Conservation (phyloP, 2,329 filamentous ascomycete genomes). For the Nigrospora osmanthi region DNA sequence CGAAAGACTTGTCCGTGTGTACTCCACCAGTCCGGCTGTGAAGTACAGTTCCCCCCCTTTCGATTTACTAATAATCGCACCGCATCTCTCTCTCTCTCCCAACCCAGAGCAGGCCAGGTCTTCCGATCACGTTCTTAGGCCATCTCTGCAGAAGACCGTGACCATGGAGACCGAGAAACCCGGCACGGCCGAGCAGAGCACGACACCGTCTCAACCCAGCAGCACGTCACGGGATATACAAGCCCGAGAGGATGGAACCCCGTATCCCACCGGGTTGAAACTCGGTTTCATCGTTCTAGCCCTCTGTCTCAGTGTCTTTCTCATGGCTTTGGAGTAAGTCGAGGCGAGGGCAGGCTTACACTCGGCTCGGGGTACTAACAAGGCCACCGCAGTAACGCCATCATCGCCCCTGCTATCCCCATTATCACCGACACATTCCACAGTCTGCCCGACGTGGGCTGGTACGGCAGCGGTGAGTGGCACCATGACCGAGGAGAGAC, state of each 20-base stretch:
- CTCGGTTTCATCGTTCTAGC: constrained; percentile 32
- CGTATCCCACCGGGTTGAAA: constrained; percentile 27
- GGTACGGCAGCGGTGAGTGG: constrained; percentile 31
- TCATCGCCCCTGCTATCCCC: constrained; percentile 32
- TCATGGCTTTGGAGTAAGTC: constrained; percentile 32
- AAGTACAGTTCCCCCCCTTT: too few species aligned
- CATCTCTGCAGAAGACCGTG: too few species aligned
- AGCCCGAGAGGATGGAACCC: constrained; percentile 28
- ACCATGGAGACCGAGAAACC: too few species aligned
- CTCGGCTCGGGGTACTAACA: constrained; percentile 6
- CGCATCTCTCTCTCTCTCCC: too few species aligned
- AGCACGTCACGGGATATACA: constrained; percentile 12
- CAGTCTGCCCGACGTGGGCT: constrained; percentile 35
- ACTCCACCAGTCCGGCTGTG: too few species aligned
- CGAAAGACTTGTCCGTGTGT: too few species aligned
- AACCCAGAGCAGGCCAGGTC: too few species aligned
- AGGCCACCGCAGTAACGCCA: constrained; percentile 17
- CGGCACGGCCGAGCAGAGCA: too few species aligned
- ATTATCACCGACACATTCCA: constrained; percentile 30
- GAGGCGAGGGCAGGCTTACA: constrained; percentile 2
- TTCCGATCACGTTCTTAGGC: too few species aligned
- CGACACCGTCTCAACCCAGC: constrained; percentile 1
- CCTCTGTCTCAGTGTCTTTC: constrained; percentile 34
- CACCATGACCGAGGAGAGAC: neutral
- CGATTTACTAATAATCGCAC: too few species aligned